Evolutionary conservation across 257 asterid genomes (phyloP).

Genomic region (Fraxinus americana): DNA sequence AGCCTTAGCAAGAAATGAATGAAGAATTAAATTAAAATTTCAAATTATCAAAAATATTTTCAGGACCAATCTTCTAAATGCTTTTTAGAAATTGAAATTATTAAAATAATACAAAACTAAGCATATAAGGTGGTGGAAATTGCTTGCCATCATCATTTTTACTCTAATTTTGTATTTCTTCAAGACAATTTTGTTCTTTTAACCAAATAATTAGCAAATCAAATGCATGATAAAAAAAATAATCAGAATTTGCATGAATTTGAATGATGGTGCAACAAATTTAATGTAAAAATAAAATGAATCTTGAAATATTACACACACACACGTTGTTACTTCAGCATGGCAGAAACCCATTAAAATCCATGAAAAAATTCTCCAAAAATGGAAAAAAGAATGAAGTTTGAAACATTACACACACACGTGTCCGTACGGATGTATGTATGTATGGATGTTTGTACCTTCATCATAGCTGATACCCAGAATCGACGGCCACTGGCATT

Average conservation of each 20-base stretch:
- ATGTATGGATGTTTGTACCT: slow-evolving; percentile 39
- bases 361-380: background rate
- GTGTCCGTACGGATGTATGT: too few relatives aligned
- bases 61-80: background rate
- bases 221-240: background rate
- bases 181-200: background rate
- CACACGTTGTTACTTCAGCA: too few relatives aligned
- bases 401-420: background rate
- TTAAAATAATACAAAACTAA: background rate
- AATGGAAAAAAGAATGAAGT: background rate
- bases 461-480: slow-evolving; percentile 90
- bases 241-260: background rate
- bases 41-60: background rate
- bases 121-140: background rate
- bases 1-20: background rate
- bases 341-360: too few relatives aligned
- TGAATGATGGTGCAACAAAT: too few relatives aligned
- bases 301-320: too few relatives aligned
- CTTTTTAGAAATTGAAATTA: background rate
- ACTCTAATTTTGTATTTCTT: background rate
- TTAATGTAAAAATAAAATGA: too few relatives aligned
- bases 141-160: background rate
- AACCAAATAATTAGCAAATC: background rate
- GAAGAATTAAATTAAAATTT: background rate
- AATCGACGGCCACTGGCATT: slow-evolving; percentile 77